These are phyloP conservation scores for Rosa multiflora DNA, from an alignment of 306 rosid species.

Conservation along the genomic window DNA sequence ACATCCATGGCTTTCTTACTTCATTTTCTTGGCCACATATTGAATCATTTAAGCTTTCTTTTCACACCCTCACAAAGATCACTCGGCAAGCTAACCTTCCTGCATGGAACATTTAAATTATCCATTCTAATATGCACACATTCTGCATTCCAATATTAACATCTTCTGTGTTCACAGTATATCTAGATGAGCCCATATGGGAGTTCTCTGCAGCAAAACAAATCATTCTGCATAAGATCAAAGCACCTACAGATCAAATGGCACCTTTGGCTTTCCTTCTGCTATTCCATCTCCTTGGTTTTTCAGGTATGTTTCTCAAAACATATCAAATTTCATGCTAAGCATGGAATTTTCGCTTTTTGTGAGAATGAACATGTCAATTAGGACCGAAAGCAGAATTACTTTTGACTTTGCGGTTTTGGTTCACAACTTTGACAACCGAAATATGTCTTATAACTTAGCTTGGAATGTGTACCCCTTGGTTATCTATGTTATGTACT, in stretches of 20 bases:
- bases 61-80: constrained; percentile 39
- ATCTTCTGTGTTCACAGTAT: not conserved
- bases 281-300: constrained; percentile 33
- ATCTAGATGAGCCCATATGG: not conserved
- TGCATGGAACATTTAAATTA: not conserved
- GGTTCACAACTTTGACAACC: not conserved
- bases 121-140: not conserved
- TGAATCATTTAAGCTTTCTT: not conserved
- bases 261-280: constrained; percentile 32
- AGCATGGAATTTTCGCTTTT: not conserved
- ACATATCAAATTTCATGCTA: too few species aligned
- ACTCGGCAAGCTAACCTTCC: constrained; percentile 10
- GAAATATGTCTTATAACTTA: not conserved
- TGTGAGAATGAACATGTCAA: not conserved
- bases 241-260: constrained; percentile 26
- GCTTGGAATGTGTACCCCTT: not conserved
- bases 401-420: not conserved
- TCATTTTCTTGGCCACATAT: not conserved
- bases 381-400: not conserved
- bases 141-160: constrained; percentile 3
- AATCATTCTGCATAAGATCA: not conserved
- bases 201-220: not conserved
- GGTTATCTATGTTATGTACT: too few species aligned
- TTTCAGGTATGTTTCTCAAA: constrained; percentile 41
- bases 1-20: not conserved